Base-by-base conservation (phyloP, 2,329 filamentous ascomycete genomes). In the Acephala macrosclerotiorum region DNA sequence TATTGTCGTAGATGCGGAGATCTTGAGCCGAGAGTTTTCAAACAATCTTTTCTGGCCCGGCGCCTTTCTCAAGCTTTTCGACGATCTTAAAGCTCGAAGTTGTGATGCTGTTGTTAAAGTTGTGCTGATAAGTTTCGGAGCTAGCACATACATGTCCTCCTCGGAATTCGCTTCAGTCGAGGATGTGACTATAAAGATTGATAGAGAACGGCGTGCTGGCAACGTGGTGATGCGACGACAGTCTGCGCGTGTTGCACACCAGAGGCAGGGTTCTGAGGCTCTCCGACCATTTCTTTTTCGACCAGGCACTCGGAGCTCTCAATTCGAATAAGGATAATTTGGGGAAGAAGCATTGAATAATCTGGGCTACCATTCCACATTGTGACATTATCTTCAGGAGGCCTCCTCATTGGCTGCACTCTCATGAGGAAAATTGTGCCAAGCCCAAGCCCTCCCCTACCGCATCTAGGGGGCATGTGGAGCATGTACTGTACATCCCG, bases 1-100 rank as follows among this genome's bases (percentile, higher is more conserved):
- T 35, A 58, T 69, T 11, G 42, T 68, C 20, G 45, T 66, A 16
- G 66, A 69, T 62, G 42, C 56, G 18, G 63, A 66, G 35, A 33
- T 55, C 12, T 26, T 69, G 18, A 56, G 29, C 36, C n/a, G 14
- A 11, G 25, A 53, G 49, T 53, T 29, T 8, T 14, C 49, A 16
- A 53, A 14, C 25, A 20, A 49, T 12, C 45, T 49, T 25, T 49
- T 49, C 12, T 53, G 49, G 49, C 25, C 25, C 49, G 49, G 49
- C 4, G 49, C 25, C 22, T 33, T 53, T 53, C 12, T 33, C 22
- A 26, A 53, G 11, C 49, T 53, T n/a, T 53, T 53, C 49, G 18
- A 53, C 12, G 49, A 53, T 26, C 26, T 29, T 8, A 53, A 33
- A 29, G 22, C 49, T 16, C 22, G 26, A 12, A 18, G 18, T 3